A percentile compares a stretch with the other conserved stretches of the same genome.
Evolutionary conservation across 2,329 filamentous ascomycete species (phyloP).

Genomic region (Fusarium coffeatum): DNA sequence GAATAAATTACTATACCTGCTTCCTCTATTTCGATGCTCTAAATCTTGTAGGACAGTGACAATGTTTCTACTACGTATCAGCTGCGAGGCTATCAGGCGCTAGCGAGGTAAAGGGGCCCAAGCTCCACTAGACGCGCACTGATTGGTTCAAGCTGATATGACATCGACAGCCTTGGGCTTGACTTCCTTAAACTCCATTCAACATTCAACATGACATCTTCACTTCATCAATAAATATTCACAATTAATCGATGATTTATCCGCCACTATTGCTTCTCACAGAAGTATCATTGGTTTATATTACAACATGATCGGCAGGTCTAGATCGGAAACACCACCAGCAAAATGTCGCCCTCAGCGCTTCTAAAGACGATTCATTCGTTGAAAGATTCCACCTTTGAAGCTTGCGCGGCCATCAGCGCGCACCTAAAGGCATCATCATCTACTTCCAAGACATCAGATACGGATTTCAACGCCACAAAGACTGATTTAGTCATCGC

Average conservation of each 20-base stretch:
- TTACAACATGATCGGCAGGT: slow-evolving; percentile 11
- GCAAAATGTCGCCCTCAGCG: slow-evolving; percentile 18
- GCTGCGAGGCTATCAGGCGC: neutral
- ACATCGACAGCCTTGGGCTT: slow-evolving; percentile 10
- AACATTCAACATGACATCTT: slow-evolving; percentile 4
- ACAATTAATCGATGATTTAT: slow-evolving; percentile 1
- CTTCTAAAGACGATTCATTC: slow-evolving; percentile 31
- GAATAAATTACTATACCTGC: neutral
- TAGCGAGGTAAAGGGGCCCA: neutral
- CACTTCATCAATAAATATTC: neutral
- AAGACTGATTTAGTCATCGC: neutral
- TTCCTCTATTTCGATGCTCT: neutral
- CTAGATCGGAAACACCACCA: neutral
- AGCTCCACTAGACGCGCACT: neutral
- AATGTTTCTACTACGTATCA: neutral
- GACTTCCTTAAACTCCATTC: neutral
- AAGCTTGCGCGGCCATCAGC: slow-evolving; percentile 31
- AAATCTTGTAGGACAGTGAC: neutral
- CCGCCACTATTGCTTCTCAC: neutral
- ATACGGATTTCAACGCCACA: neutral
- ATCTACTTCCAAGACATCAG: neutral
- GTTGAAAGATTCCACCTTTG: slow-evolving; percentile 35
- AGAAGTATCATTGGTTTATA: neutral
- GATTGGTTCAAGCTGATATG: slow-evolving; percentile 8
- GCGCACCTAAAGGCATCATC: slow-evolving; percentile 14